phyloP scores from a whole-genome alignment of 208 protist genomes.

The Trypanosoma brucei region DNA sequence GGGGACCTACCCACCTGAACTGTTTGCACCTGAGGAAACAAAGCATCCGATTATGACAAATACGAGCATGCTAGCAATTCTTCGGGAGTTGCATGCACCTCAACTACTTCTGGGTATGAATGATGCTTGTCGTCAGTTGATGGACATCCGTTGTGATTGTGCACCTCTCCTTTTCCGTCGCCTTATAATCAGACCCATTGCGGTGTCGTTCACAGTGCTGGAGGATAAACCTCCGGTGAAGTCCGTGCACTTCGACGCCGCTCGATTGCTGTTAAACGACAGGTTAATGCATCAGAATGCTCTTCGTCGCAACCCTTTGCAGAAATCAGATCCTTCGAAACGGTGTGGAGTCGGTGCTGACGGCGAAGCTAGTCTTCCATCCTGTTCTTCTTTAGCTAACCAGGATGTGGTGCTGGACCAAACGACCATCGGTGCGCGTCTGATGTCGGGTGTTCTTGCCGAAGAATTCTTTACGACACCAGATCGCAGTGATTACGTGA shows the following conservation, averaged over 20 bases:
- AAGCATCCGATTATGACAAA: slow-evolving; percentile 73
- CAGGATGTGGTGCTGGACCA: slow-evolving; percentile 39
- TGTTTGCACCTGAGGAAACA: slow-evolving; percentile 53
- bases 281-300: slow-evolving; percentile 29
- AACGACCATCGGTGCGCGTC: slow-evolving; percentile 56
- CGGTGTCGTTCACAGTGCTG: slow-evolving; percentile 58
- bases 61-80: slow-evolving; percentile 47
- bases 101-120: slow-evolving; percentile 71
- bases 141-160: slow-evolving; percentile 58
- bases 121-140: slow-evolving; percentile 35
- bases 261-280: slow-evolving; percentile 59
- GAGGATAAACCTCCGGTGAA: slow-evolving; percentile 69
- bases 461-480: slow-evolving; percentile 69
- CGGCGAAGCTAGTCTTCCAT: slow-evolving; percentile 3
- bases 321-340: background rate
- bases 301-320: background rate
- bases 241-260: slow-evolving; percentile 66
- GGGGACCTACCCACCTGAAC: slow-evolving; percentile 51
- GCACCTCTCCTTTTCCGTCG: slow-evolving; percentile 70
- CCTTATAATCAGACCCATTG: slow-evolving; percentile 60
- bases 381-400: slow-evolving; percentile 14
- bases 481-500: slow-evolving; percentile 49
- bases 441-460: slow-evolving; percentile 49
- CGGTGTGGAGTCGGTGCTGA: background rate
- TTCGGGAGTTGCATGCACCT: slow-evolving; percentile 54